Conservation (phyloP, 305 asterid species). For the Fraxinus xanthoxyloides region DNA sequence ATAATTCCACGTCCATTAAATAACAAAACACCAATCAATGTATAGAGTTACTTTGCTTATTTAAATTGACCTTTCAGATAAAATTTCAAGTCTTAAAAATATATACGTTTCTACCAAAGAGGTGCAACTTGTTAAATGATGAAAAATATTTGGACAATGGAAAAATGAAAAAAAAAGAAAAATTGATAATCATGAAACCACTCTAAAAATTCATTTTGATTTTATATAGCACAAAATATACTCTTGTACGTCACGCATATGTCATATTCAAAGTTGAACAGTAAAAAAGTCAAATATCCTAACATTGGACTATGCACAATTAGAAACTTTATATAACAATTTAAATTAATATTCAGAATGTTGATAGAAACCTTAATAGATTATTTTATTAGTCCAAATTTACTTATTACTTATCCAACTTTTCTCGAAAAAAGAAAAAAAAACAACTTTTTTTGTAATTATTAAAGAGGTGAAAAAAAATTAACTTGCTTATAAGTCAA, state of each 20-base stretch:
- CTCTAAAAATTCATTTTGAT: not conserved
- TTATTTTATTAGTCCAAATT: not conserved
- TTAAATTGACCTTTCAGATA: not conserved
- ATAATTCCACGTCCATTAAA: not conserved
- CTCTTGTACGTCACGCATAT: not conserved
- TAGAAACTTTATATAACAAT: too few relatives aligned
- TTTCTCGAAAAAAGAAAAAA: not conserved
- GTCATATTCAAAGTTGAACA: not conserved
- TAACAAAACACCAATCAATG: not conserved
- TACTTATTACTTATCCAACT: not conserved
- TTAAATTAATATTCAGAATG: too few relatives aligned
- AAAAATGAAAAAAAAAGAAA: not conserved
- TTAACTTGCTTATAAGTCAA: not conserved
- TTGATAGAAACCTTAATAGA: not conserved
- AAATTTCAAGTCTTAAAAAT: too few relatives aligned
- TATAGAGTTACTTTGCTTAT: too few relatives aligned
- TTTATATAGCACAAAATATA: not conserved
- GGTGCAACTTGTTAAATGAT: not conserved
- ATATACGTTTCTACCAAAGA: not conserved
- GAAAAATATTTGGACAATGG: not conserved
- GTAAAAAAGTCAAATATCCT: not conserved
- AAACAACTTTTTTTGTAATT: not conserved
- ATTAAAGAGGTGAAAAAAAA: not conserved
- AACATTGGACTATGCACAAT: not conserved
- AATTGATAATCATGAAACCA: not conserved